These are phyloP conservation scores for Aspergillus carbonarius DNA, from an alignment of 2,329 filamentous ascomycete species.

Conservation along the genomic window DNA sequence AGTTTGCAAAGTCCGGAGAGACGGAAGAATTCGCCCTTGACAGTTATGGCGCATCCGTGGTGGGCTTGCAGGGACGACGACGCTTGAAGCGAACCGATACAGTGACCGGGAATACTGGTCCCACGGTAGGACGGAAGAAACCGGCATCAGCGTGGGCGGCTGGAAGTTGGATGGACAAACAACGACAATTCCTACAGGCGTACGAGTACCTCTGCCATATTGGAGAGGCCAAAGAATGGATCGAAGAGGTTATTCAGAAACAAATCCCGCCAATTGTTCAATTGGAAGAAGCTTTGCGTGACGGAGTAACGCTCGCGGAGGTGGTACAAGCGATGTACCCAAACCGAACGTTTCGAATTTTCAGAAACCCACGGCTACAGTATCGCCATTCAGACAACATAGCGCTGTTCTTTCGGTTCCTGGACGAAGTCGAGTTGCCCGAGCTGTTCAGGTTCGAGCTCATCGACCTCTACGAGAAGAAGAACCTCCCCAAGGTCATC, in stretches of 20 bases:
- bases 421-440: conserved; percentile 87
- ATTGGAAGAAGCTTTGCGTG: conserved; percentile 84
- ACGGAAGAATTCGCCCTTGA: conserved; percentile 79
- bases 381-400: conserved; percentile 98
- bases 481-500: conserved; percentile 98
- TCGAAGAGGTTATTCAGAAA: conserved; percentile 84
- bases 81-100: conserved; percentile 71
- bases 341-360: conserved; percentile 74
- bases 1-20: conserved; percentile 71
- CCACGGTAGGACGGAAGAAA: conserved; percentile 47
- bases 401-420: conserved; percentile 88
- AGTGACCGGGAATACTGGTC: conserved; percentile 50
- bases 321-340: conserved; percentile 87
- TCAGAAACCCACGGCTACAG: conserved; percentile 79
- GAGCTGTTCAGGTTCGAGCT: conserved; percentile 96
- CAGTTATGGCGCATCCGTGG: conserved; percentile 77
- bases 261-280: conserved; percentile 89
- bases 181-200: conserved; percentile 91
- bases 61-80: conserved; percentile 79
- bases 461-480: conserved; percentile 98
- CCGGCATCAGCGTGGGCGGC: conserved; percentile 71
- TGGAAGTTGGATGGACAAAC: conserved; percentile 98
- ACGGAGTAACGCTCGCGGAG: conserved; percentile 93
- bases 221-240: conserved; percentile 98
- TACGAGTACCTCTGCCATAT: conserved; percentile 99